Evolutionary conservation across 495 filamentous ascomycete species (phyloP).

Genomic region (Podospora appendiculata): DNA sequence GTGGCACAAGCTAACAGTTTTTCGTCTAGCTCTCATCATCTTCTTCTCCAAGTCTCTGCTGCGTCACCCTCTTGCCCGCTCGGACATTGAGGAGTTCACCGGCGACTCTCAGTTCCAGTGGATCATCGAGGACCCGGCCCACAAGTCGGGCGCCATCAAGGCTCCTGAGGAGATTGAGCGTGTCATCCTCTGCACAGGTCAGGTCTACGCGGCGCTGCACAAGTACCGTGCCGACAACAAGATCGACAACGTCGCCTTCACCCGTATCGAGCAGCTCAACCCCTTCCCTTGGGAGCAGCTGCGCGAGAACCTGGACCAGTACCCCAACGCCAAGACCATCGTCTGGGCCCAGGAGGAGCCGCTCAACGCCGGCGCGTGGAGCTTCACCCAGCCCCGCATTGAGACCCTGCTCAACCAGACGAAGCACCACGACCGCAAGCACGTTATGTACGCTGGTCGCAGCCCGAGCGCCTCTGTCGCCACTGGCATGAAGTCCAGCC

Average conservation of each 20-base stretch:
- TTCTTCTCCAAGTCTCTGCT: constrained; percentile 97
- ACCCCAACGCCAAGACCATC: constrained; percentile 93
- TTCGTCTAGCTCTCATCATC: constrained; percentile 65
- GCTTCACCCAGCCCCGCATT: constrained; percentile 87
- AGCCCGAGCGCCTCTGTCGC: constrained; percentile 85
- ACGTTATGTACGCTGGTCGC: constrained; percentile 94
- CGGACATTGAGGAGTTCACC: constrained; percentile 79
- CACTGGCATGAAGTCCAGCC: constrained; percentile 80
- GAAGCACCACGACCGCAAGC: constrained; percentile 80
- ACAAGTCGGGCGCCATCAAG: constrained; percentile 62
- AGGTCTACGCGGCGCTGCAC: constrained; percentile 82
- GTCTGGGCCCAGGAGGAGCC: constrained; percentile 97
- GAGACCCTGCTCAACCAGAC: constrained; percentile 93
- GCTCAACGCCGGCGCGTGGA: constrained; percentile 93
- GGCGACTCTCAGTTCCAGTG: constrained; percentile 90
- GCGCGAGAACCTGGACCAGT: constrained; percentile 88
- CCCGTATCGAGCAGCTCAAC: constrained; percentile 92
- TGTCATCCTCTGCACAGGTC: constrained; percentile 88
- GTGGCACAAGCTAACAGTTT: constrained; percentile 27
- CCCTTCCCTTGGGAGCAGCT: constrained; percentile 98
- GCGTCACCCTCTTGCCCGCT: constrained; percentile 85
- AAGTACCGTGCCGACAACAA: constrained; percentile 84
- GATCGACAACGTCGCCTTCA: constrained; percentile 83
- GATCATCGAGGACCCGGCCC: constrained; percentile 85
- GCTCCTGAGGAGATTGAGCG: constrained; percentile 84